Base-by-base conservation (phyloP, 257 asterid genomes). In the Solanum chaucha region DNA sequence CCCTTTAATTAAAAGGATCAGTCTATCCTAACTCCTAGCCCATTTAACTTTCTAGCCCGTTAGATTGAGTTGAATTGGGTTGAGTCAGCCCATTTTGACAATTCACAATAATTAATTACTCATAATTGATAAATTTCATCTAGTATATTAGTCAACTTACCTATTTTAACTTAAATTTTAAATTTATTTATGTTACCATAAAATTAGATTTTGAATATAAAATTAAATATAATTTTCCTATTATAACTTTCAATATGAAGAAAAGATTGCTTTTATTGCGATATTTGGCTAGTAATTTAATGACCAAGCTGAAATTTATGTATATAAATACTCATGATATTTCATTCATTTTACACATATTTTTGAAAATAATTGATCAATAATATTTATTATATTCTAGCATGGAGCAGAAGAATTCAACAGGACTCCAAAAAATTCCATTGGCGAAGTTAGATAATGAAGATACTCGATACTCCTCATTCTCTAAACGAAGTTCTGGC, bases 391-490 rank as follows among this genome's bases (percentile, higher is more conserved):
- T 55, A 19, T 19, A 55, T 55, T 55, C 65, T 55, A 55, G 65
- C 24, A 55, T 55, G 10, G 24, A 55, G 65, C 24, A 55, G 4
- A 55, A 55, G 65, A 55, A 55, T 6, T 55, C 65, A 55, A 1
- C 5, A 55, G 24, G 2, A 55, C 24, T 19, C 0, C 5, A 55
- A 6, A 19, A 55, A 55, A 19, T 0, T 7, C 0, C 65, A 55
- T 19, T 3, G 5, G 65, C 24, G 10, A 55, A 55, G 7, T 6
- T 6, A 19, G 24, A 55, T 55, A 19, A 55, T 55, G 65, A 55
- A 55, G 24, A 55, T 55, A 55, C 64, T 55, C 10, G 10, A 55
- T 55, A 6, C 65, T 55, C 24, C 0, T 55, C 24, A 2, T 2
- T 19, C 65, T 55, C 24, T 55, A 55, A 55, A 55, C 24, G 1